Conservation (phyloP, 352 stramenopile genomes). For the Phytophthora syringae region DNA sequence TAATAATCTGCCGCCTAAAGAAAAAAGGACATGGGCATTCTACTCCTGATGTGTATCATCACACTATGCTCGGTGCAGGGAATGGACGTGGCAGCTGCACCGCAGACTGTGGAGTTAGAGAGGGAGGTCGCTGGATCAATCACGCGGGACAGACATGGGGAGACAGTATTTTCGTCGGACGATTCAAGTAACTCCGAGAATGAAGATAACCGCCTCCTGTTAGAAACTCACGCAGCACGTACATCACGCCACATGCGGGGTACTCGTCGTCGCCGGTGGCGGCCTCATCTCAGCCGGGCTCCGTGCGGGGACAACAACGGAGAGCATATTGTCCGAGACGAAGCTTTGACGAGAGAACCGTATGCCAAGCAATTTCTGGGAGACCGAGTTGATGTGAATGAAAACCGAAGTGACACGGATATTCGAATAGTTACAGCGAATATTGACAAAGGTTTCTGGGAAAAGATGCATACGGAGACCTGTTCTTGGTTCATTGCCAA, state of each 20-base stretch:
- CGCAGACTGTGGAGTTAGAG: no score
- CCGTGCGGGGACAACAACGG: neutral
- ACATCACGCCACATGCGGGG: neutral
- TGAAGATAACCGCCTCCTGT: neutral
- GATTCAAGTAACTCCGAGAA: slow-evolving; percentile 1
- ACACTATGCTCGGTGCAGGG: no score
- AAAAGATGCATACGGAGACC: slow-evolving; percentile 1
- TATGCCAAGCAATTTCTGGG: neutral
- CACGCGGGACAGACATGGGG: no score
- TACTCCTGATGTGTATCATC: no score
- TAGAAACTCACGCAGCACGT: neutral
- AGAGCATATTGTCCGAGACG: neutral
- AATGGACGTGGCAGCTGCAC: no score
- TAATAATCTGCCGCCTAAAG: slow-evolving; percentile 1
- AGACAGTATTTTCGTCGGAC: no score
- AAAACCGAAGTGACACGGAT: no score
- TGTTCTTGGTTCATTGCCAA: neutral
- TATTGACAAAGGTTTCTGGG: no score
- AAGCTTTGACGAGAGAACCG: neutral
- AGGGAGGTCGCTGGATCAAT: no score
- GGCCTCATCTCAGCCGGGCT: neutral
- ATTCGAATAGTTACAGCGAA: no score
- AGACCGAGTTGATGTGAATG: neutral
- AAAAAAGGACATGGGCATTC: neutral
- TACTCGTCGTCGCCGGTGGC: neutral